A percentile compares a stretch with the other conserved stretches of the same genome.
Conservation (phyloP, 257 asterid species). For the Nicotiana obtusifolia region DNA sequence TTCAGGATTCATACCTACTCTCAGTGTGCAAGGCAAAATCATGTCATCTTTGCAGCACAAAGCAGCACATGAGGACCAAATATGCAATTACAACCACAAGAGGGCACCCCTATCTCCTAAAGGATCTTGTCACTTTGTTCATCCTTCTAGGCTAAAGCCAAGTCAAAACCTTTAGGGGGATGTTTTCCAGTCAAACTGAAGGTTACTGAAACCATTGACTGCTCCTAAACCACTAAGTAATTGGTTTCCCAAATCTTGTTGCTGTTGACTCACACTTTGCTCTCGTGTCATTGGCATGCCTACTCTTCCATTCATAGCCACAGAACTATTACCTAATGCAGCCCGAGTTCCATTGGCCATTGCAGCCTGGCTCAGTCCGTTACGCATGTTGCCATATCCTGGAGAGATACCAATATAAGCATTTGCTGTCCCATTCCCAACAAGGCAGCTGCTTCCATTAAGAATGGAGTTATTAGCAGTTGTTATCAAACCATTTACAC, state of each 20-base stretch:
- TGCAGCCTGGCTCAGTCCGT: conserved; percentile 48
- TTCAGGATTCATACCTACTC: conserved; percentile 14
- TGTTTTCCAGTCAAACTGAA: conserved; percentile 82
- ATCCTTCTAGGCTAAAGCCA: background rate
- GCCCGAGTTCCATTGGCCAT: conserved; percentile 72
- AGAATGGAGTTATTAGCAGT: conserved; percentile 33
- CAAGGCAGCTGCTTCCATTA: conserved; percentile 32
- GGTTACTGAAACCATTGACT: conserved; percentile 67
- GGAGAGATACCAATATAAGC: conserved; percentile 30
- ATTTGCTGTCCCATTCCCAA: conserved; percentile 46
- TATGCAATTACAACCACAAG: conserved; percentile 13
- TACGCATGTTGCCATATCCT: conserved; percentile 43
- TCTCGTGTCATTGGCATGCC: conserved; percentile 65
- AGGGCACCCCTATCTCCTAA: conserved; percentile 11
- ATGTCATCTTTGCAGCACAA: conserved; percentile 26
- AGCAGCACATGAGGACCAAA: background rate
- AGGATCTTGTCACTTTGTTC: too few species aligned
- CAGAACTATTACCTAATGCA: conserved; percentile 51
- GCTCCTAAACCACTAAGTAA: conserved; percentile 69
- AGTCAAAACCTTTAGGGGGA: conserved; percentile 37
- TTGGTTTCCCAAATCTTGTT: conserved; percentile 62
- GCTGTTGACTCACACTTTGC: conserved; percentile 62
- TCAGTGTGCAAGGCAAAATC: conserved; percentile 22
- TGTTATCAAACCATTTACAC: conserved; percentile 42
- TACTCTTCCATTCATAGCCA: conserved; percentile 62